Percentiles rank a stretch among this genome's conserved stretches.
Conservation (phyloP, 2,329 filamentous ascomycete species). For the Paramyrothecium roridum region DNA sequence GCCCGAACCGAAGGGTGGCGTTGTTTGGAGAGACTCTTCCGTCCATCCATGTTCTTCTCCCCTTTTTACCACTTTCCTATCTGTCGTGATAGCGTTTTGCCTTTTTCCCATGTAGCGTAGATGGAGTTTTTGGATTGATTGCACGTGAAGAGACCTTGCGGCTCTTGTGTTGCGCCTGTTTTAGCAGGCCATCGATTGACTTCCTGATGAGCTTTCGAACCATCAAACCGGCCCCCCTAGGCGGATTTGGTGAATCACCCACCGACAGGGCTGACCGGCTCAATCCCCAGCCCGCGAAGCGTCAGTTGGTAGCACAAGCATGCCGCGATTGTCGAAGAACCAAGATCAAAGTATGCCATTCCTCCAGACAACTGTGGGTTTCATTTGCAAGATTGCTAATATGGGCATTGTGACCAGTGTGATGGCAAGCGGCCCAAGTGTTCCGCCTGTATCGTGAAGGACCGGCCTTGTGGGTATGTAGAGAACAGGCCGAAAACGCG, state of each 20-base stretch:
- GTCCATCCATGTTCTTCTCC: no score
- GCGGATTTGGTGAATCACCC: neutral
- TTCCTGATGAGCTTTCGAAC: constrained; percentile 13
- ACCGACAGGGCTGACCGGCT: neutral
- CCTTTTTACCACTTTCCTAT: no score
- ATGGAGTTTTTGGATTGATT: no score
- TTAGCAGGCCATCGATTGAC: no score
- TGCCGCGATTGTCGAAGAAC: neutral
- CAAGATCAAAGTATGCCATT: neutral
- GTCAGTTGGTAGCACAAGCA: neutral
- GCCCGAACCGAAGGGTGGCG: no score
- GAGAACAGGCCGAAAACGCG: neutral
- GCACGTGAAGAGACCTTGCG: no score
- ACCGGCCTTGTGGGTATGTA: neutral
- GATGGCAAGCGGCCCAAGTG: neutral
- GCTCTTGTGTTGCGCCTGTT: no score
- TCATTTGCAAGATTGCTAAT: neutral
- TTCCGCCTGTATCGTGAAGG: neutral
- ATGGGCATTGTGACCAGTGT: neutral
- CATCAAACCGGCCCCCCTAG: neutral
- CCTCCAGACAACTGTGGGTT: neutral
- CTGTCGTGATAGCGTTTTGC: no score
- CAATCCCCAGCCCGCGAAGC: neutral
- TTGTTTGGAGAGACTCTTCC: no score
- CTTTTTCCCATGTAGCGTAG: no score